phyloP scores from a whole-genome alignment of 2,329 filamentous ascomycete species.

The Decorospora gaudefroyi region DNA sequence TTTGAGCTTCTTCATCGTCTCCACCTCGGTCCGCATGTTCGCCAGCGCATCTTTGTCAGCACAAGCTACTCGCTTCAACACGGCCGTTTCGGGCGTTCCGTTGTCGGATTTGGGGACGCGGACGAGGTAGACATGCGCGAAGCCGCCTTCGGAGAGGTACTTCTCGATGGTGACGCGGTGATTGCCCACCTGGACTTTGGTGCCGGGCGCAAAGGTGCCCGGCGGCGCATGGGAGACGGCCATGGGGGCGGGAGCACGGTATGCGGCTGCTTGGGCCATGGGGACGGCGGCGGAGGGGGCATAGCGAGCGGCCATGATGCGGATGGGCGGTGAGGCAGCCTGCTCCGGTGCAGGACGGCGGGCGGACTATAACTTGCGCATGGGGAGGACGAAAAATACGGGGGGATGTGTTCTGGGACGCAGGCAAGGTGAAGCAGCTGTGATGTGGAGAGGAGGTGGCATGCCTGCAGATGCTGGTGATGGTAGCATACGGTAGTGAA shows the following conservation, averaged over 20 bases:
- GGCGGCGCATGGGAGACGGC: constrained; percentile 48
- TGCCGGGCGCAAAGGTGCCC: constrained; percentile 89
- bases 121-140: constrained; percentile 97
- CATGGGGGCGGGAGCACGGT: constrained; percentile 39
- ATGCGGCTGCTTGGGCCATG: constrained; percentile 45
- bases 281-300: constrained; percentile 41
- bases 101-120: constrained; percentile 73
- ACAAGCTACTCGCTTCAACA: constrained; percentile 93
- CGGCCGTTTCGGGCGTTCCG: constrained; percentile 77
- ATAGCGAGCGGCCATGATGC: constrained; percentile 50
- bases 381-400: constrained; percentile 26
- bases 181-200: constrained; percentile 92
- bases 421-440: constrained; percentile 18
- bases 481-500: constrained; percentile 13
- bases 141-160: constrained; percentile 96
- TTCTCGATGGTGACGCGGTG: constrained; percentile 94
- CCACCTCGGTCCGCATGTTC: constrained; percentile 97
- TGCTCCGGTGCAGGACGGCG: constrained; percentile 43
- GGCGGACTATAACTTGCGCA: constrained; percentile 40
- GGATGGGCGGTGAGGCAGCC: constrained; percentile 39
- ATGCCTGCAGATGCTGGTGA: constrained; percentile 18
- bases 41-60: constrained; percentile 93
- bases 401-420: constrained; percentile 10
- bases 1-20: constrained; percentile 99
- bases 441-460: constrained; percentile 19